phyloP scores from a whole-genome alignment of 352 stramenopile genomes.

The Pythium plurisporium region DNA sequence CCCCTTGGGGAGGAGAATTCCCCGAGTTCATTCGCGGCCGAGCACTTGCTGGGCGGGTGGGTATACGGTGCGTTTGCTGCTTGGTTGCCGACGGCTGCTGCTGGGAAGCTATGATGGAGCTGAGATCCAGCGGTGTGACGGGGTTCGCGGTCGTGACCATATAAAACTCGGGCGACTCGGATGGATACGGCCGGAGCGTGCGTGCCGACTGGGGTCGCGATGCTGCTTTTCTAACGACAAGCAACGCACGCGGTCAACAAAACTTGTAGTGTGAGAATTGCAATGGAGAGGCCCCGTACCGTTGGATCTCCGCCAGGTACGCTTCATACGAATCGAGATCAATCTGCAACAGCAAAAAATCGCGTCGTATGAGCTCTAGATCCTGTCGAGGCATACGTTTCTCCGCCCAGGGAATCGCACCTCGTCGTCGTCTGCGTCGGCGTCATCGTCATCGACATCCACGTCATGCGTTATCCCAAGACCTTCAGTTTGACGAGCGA shows the following conservation, averaged over 20 bases:
- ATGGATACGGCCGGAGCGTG: slow-evolving; percentile 30
- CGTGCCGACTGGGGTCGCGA: slow-evolving; percentile 38
- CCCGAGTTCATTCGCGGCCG: slow-evolving; percentile 24
- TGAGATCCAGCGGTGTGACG: slow-evolving; percentile 11
- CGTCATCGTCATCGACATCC: slow-evolving; percentile 2
- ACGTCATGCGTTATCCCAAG: too few relatives aligned
- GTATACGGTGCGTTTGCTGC: background rate
- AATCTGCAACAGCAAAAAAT: slow-evolving; percentile 25
- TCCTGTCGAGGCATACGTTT: background rate
- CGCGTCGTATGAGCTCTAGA: background rate
- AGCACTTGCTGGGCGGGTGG: slow-evolving; percentile 38
- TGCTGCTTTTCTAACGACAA: slow-evolving; percentile 27
- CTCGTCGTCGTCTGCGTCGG: slow-evolving; percentile 24
- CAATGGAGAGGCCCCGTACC: too few relatives aligned
- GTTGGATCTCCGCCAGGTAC: slow-evolving; percentile 47
- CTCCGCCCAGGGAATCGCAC: too few relatives aligned
- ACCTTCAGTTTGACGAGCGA: too few relatives aligned
- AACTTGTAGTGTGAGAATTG: too few relatives aligned
- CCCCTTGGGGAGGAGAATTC: background rate
- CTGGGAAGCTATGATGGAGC: background rate
- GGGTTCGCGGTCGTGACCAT: slow-evolving; percentile 46
- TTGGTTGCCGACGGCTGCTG: background rate
- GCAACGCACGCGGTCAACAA: too few relatives aligned
- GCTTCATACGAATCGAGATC: slow-evolving; percentile 61
- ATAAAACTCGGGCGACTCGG: slow-evolving; percentile 50